Percentiles rank a stretch among this genome's conserved stretches.
These are phyloP conservation scores for Ilex asprella DNA, from an alignment of 257 asterid species.

Conservation along the genomic window DNA sequence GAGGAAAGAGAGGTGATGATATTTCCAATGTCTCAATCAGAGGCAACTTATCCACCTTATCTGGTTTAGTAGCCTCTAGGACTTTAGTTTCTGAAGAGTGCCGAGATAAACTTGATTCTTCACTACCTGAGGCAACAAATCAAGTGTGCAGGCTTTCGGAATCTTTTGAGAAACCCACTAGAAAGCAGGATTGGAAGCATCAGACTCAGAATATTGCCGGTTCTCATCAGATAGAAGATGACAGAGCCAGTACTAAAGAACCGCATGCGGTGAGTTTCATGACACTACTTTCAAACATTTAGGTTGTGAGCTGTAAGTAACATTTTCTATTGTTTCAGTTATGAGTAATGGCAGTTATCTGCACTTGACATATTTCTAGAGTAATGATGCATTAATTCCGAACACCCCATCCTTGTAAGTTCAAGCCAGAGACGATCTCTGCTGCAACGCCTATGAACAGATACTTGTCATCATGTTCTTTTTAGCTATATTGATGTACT, in stretches of 20 bases:
- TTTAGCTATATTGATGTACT: background rate
- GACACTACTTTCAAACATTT: too few relatives aligned
- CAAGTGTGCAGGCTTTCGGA: conserved; percentile 35
- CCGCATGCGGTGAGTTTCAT: conserved; percentile 33
- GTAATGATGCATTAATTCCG: too few relatives aligned
- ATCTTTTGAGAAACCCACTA: conserved; percentile 35
- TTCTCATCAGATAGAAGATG: conserved; percentile 35
- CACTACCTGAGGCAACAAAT: conserved; percentile 25
- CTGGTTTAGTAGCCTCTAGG: conserved; percentile 49
- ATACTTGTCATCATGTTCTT: background rate
- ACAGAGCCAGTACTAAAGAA: conserved; percentile 37
- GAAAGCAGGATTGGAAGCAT: conserved; percentile 35
- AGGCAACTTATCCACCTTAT: conserved; percentile 31
- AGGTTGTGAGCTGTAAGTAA: background rate
- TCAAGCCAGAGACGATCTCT: too few relatives aligned
- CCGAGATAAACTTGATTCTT: conserved; percentile 20
- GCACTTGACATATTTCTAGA: too few relatives aligned
- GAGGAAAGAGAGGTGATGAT: conserved; percentile 36
- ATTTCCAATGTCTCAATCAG: conserved; percentile 22
- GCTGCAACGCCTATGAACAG: background rate
- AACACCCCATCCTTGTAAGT: too few relatives aligned
- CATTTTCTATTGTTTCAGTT: background rate
- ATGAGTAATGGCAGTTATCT: background rate
- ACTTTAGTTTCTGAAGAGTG: conserved; percentile 38
- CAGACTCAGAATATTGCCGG: conserved; percentile 26